These are phyloP conservation scores for Erysiphe pulchra DNA, from an alignment of 2,329 filamentous ascomycete genomes.

Conservation along the genomic window DNA sequence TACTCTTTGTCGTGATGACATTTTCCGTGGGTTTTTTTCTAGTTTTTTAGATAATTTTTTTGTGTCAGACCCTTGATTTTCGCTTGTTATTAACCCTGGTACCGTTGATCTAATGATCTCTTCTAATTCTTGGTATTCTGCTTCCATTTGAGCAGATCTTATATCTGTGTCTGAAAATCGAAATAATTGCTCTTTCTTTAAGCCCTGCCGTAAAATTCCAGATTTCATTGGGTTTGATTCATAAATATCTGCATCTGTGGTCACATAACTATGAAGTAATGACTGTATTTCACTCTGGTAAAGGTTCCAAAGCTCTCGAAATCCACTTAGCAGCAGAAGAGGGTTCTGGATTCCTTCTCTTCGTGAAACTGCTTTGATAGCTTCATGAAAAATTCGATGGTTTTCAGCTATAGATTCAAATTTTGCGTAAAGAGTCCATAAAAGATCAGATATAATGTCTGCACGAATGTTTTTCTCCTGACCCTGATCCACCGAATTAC, in stretches of 20 bases:
- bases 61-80: conserved; percentile 19
- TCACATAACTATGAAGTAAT: conserved; percentile 83
- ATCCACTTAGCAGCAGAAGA: conserved; percentile 51
- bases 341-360: conserved; percentile 45
- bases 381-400: conserved; percentile 80
- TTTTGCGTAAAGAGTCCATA: conserved; percentile 84
- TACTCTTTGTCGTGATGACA: conserved; percentile 11
- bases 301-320: conserved; percentile 92
- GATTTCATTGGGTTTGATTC: conserved; percentile 41
- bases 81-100: conserved; percentile 62
- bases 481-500: conserved; percentile 29
- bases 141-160: conserved; percentile 52
- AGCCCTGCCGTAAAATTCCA: conserved; percentile 8
- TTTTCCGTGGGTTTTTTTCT: conserved; percentile 17
- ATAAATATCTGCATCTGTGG: conserved; percentile 60
- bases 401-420: conserved; percentile 94
- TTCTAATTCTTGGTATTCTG: conserved; percentile 73
- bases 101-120: conserved; percentile 77
- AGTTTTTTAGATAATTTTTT: conserved; percentile 16
- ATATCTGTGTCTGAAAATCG: conserved; percentile 63
- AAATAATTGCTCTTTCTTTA: conserved; percentile 34
- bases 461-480: conserved; percentile 53
- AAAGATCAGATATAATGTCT: conserved; percentile 69
- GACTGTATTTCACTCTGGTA: conserved; percentile 96
- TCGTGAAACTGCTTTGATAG: conserved; percentile 61